Evolutionary conservation across 2,329 filamentous ascomycete species (phyloP), one percentile per base, ranked within the genome.

Genomic region (Herpotrichia juniperi): DNA sequence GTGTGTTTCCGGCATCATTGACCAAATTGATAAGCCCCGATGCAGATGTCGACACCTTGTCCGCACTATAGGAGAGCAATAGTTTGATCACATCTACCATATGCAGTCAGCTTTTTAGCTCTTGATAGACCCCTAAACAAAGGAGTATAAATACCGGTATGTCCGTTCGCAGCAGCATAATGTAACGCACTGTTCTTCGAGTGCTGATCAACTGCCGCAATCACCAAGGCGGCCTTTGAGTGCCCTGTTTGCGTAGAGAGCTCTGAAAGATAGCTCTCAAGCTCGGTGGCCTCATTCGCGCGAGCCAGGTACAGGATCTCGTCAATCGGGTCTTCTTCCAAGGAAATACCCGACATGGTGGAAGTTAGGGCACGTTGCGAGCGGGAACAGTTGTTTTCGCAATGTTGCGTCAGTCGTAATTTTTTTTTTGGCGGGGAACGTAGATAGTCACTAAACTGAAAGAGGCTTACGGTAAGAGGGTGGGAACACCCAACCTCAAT

Each of bases 161-260:
- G 88, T 1, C 93, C 93, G 71, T 99, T 99, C 22, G 91, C 94
- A 21, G 91, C 87, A 7, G 93, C 91, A 85, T 96, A 97, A 76
- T 99, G 94, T 68, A 97, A 75, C 42, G 86, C 79, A 47, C 88
- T 89, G 58, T 92, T 96, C 50, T 90, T 89, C 58, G 87, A 90
- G 61, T 87, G 83, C 35, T 85, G 81, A 69, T 96, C 92, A 59
- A 86, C 85, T 21, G 89, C 89, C 12, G 84, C 83, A 44, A 82
- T 74, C 42, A 97, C 74, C 53, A 96, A 81, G 40, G 64, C 63
- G 50, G 87, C 83, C n/a, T 83, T 81, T 0, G 83, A 74, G 44
- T 79, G 80, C 51, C 78, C 80, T 69, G 91, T 85, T 51, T 87
- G 82, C 59, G 82, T 76, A 25, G 85, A 80, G 17, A 96, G 75